These are phyloP conservation scores for Ophiocordyceps camponoti-floridani DNA, from an alignment of 2,329 filamentous ascomycete species.

Conservation along the genomic window DNA sequence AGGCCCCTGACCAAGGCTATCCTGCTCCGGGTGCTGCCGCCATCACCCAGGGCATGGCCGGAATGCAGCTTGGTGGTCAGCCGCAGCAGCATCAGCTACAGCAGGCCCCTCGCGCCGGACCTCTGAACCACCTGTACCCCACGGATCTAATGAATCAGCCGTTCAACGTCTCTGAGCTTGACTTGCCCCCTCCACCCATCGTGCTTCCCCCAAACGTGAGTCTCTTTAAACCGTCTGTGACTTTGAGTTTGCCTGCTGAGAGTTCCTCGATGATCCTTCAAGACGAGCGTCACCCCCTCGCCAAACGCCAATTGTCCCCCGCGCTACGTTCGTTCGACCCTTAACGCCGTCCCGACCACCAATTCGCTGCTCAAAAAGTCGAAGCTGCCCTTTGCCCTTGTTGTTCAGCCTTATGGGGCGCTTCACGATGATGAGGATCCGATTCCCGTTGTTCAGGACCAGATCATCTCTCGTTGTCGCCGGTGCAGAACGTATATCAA, in stretches of 20 bases:
- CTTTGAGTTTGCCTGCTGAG: background rate
- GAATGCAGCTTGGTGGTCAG: conserved; percentile 54
- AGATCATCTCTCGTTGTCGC: conserved; percentile 91
- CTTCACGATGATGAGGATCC: conserved; percentile 86
- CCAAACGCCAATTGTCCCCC: conserved; percentile 79
- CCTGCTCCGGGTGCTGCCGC: conserved; percentile 41
- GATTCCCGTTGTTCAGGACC: conserved; percentile 84
- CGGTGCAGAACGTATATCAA: conserved; percentile 97
- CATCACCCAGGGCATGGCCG: conserved; percentile 70
- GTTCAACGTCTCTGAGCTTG: conserved; percentile 84
- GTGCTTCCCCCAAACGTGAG: conserved; percentile 82
- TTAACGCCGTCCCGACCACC: conserved; percentile 87
- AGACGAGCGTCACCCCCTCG: conserved; percentile 84
- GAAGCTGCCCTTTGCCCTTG: conserved; percentile 81
- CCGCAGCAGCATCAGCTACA: conserved; percentile 32
- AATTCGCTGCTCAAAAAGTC: conserved; percentile 92
- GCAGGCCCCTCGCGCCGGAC: conserved; percentile 24
- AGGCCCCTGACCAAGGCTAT: conserved; percentile 44
- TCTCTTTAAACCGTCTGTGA: conserved; percentile 7
- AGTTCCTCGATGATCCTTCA: conserved; percentile 1
- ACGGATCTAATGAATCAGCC: conserved; percentile 84
- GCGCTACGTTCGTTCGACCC: conserved; percentile 86
- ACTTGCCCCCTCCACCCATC: conserved; percentile 79
- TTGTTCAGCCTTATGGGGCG: conserved; percentile 88
- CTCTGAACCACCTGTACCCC: conserved; percentile 76